Evolutionary conservation across 1,139 yeast genomes (phyloP).

Genomic region (Hemisphaericaspora xylofermentans): DNA sequence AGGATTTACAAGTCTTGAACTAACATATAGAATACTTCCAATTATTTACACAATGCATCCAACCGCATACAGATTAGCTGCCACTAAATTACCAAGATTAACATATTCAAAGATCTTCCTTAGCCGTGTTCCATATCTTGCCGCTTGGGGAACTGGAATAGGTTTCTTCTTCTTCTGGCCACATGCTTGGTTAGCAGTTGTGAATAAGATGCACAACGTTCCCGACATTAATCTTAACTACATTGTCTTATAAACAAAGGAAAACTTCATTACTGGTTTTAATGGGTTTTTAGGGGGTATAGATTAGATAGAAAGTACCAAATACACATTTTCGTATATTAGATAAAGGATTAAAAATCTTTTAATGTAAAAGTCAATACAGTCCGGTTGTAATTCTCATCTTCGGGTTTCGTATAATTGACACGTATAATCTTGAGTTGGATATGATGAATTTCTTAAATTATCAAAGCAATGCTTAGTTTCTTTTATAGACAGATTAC

Average conservation of each 20-base stretch:
- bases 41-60: conserved; percentile 10
- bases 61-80: conserved; percentile 10
- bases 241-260: background rate
- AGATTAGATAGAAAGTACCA: background rate
- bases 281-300: background rate
- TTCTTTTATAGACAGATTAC: no score
- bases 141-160: conserved; percentile 31
- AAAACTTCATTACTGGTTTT: background rate
- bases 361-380: no score
- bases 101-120: conserved; percentile 19
- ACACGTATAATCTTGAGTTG: no score
- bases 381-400: background rate
- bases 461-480: no score
- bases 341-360: no score
- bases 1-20: background rate
- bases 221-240: conserved; percentile 24
- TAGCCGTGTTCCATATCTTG: conserved; percentile 33
- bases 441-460: no score
- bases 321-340: background rate
- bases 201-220: conserved; percentile 27
- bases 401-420: no score
- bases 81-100: conserved; percentile 17
- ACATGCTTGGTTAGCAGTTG: conserved; percentile 24
- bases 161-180: conserved; percentile 40
- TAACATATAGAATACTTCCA: background rate